A percentile compares a stretch with the other conserved stretches of the same genome.
Evolutionary conservation across 805 yeast species (phyloP).

Genomic region (Ogataea trehaloabstinens): DNA sequence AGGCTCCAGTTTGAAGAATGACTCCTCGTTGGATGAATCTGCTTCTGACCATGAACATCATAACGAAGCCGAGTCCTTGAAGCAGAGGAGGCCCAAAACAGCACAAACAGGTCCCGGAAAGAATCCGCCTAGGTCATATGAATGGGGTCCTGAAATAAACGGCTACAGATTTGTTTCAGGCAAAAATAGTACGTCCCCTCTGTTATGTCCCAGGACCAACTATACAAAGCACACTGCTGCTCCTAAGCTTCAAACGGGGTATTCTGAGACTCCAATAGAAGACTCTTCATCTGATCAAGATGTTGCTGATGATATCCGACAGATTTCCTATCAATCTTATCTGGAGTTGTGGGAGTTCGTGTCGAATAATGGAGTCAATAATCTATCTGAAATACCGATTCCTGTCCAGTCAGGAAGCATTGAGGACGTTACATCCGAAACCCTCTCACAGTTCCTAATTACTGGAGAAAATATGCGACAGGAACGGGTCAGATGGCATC

Average conservation of each 20-base stretch:
- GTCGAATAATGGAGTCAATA: constrained; percentile 4
- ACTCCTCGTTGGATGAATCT: too few species aligned
- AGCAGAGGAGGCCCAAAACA: too few species aligned
- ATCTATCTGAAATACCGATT: constrained; percentile 10
- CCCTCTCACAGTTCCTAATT: constrained; percentile 17
- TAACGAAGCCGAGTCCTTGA: too few species aligned
- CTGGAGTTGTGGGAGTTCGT: constrained; percentile 26
- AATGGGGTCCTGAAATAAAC: constrained; percentile 37
- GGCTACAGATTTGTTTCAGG: constrained; percentile 45
- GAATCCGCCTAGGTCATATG: too few species aligned
- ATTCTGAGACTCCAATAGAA: constrained; percentile 6
- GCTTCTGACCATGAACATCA: too few species aligned
- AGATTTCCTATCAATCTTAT: neutral
- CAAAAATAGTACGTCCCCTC: constrained; percentile 11
- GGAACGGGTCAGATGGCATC: constrained; percentile 70
- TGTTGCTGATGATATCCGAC: neutral
- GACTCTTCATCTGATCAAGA: constrained; percentile 8
- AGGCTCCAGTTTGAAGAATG: too few species aligned
- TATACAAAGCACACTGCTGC: constrained; percentile 13
- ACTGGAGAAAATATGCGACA: constrained; percentile 30
- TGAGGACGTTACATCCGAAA: constrained; percentile 13
- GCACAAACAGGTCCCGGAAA: too few species aligned
- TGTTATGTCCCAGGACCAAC: constrained; percentile 5
- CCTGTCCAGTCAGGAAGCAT: constrained; percentile 18
- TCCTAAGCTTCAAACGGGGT: constrained; percentile 11